Percentiles rank a stretch among this genome's conserved stretches.
phyloP scores from a whole-genome alignment of 2,329 filamentous ascomycete genomes.

The Pyricularia grisea region DNA sequence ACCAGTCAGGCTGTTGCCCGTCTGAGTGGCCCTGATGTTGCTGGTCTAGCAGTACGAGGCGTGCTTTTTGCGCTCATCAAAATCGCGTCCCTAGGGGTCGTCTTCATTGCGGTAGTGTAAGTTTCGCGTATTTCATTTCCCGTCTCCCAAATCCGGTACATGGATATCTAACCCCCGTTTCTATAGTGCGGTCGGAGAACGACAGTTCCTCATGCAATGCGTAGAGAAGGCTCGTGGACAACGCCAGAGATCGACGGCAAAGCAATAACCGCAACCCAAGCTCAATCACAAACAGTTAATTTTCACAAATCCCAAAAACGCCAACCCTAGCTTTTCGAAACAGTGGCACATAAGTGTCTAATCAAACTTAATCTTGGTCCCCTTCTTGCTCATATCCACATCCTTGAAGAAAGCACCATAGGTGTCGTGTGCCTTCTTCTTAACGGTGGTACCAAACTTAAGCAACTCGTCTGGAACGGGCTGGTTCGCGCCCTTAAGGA shows the following conservation, averaged over 20 bases:
- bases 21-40: neutral
- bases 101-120: conserved; percentile 50
- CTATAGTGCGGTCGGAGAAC: conserved; percentile 42
- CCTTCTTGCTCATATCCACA: conserved; percentile 70
- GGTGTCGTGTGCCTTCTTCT: conserved; percentile 94
- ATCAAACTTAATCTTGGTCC: conserved; percentile 90
- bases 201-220: conserved; percentile 41
- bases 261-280: neutral
- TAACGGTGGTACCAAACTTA: conserved; percentile 96
- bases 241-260: neutral
- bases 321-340: neutral
- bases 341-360: conserved; percentile 16
- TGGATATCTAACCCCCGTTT: neutral
- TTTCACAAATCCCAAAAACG: neutral
- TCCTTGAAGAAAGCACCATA: conserved; percentile 97
- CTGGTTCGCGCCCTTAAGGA: conserved; percentile 88
- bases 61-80: conserved; percentile 31
- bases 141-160: neutral
- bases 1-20: conserved; percentile 25
- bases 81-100: conserved; percentile 37
- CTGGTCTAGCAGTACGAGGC: neutral
- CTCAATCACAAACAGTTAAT: neutral
- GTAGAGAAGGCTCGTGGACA: conserved; percentile 32
- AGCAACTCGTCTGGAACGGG: conserved; percentile 80
- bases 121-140: conserved; percentile 23